Percentiles rank a stretch among this genome's conserved stretches.
phyloP scores from a whole-genome alignment of 2,329 filamentous ascomycete species.

The Claviceps sp. region DNA sequence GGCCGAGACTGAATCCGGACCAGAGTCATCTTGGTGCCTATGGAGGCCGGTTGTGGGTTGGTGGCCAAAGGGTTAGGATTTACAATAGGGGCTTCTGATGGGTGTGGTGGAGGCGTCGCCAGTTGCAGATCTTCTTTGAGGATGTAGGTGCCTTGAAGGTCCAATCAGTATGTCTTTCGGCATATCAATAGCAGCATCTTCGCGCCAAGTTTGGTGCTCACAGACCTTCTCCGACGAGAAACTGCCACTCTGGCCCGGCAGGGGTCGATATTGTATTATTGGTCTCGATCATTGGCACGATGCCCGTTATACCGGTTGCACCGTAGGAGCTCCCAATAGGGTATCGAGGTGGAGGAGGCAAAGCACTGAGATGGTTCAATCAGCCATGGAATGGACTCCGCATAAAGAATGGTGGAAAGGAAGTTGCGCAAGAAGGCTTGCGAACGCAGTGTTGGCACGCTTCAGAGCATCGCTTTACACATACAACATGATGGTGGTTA shows the following conservation, averaged over 20 bases:
- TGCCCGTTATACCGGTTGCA: conserved; percentile 52
- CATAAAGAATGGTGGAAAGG: background rate
- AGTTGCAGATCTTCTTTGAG: conserved; percentile 85
- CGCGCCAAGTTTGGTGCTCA: background rate
- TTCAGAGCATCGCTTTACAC: conserved; percentile 4
- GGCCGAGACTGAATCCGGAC: conserved; percentile 54
- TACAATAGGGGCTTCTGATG: conserved; percentile 74
- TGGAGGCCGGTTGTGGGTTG: conserved; percentile 66
- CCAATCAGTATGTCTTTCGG: conserved; percentile 6
- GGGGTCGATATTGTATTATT: conserved; percentile 79
- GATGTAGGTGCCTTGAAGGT: conserved; percentile 63
- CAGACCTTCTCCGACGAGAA: conserved; percentile 83
- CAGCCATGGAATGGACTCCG: background rate
- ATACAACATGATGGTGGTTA: conserved; percentile 13
- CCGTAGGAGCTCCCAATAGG: conserved; percentile 60
- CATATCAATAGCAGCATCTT: background rate
- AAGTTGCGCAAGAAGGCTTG: background rate
- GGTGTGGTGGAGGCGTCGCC: conserved; percentile 88
- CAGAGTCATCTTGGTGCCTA: conserved; percentile 73
- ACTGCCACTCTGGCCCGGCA: conserved; percentile 70
- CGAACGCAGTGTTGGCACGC: background rate
- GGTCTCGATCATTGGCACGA: conserved; percentile 74
- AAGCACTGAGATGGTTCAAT: conserved; percentile 42
- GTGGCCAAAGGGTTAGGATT: conserved; percentile 90
- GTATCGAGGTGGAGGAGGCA: conserved; percentile 79